Percentiles rank a stretch among this genome's conserved stretches.
These are phyloP conservation scores for Phytophthora hybrid DNA, from an alignment of 352 stramenopile genomes.

Conservation along the genomic window DNA sequence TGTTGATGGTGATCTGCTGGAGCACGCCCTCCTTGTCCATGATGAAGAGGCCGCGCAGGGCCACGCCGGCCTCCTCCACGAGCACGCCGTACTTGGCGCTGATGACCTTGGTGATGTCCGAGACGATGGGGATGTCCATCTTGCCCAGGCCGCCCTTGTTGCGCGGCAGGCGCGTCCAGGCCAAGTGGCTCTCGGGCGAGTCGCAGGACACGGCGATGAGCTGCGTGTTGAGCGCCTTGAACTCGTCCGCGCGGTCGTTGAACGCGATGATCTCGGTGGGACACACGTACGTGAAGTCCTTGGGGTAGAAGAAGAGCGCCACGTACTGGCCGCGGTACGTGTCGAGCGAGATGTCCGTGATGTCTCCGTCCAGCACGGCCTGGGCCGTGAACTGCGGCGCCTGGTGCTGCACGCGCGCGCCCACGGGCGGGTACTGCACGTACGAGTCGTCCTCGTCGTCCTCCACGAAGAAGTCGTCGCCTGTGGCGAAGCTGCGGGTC, in stretches of 20 bases:
- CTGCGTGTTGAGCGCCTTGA: conserved; percentile 89
- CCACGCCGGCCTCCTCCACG: conserved; percentile 84
- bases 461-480: conserved; percentile 70
- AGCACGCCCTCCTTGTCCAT: conserved; percentile 92
- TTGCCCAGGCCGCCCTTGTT: conserved; percentile 93
- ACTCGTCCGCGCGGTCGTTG: conserved; percentile 85
- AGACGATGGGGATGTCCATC: conserved; percentile 95
- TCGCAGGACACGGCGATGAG: conserved; percentile 91
- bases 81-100: conserved; percentile 92
- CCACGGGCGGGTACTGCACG: conserved; percentile 80
- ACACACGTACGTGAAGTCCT: conserved; percentile 93
- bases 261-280: conserved; percentile 94
- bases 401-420: conserved; percentile 63
- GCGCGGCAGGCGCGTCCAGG: conserved; percentile 88
- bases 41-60: conserved; percentile 93
- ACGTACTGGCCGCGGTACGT: conserved; percentile 91
- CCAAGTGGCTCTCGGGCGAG: conserved; percentile 92
- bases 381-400: conserved; percentile 81
- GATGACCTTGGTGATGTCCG: conserved; percentile 94
- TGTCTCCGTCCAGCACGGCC: conserved; percentile 86
- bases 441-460: conserved; percentile 79
- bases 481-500: conserved; percentile 54
- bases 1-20: conserved; percentile 93
- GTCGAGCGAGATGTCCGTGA: conserved; percentile 82
- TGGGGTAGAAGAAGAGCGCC: conserved; percentile 93